Percentiles rank a stretch among this genome's conserved stretches.
phyloP scores from a whole-genome alignment of 164 flowering plant genomes.

The Aristolochia californica region DNA sequence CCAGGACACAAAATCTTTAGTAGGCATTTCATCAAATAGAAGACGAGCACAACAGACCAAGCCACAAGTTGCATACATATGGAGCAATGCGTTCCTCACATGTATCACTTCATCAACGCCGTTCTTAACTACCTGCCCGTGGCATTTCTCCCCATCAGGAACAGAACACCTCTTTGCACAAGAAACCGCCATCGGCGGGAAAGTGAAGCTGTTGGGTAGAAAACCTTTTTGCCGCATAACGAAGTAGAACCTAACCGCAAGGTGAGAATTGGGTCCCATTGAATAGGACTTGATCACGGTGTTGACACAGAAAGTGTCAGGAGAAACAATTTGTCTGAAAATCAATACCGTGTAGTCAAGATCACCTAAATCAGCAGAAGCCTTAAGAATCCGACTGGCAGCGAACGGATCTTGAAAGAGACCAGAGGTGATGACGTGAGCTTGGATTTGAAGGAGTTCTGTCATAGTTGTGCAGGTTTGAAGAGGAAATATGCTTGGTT shows the following conservation, averaged over 20 bases:
- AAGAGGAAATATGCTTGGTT: slow-evolving; percentile 15
- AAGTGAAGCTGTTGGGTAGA: slow-evolving; percentile 43
- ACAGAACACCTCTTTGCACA: slow-evolving; percentile 26
- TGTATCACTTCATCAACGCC: slow-evolving; percentile 38
- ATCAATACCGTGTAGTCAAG: slow-evolving; percentile 28
- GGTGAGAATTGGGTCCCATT: slow-evolving; percentile 16
- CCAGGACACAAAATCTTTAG: slow-evolving; percentile 54
- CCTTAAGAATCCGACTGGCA: slow-evolving; percentile 32
- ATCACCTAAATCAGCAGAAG: slow-evolving; percentile 25
- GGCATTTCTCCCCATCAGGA: slow-evolving; percentile 35
- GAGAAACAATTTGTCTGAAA: slow-evolving; percentile 24
- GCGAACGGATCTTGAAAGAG: slow-evolving; percentile 30
- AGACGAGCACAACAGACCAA: slow-evolving; percentile 23
- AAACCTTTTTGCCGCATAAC: slow-evolving; percentile 35
- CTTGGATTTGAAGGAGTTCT: slow-evolving; percentile 47
- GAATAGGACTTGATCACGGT: slow-evolving; percentile 41
- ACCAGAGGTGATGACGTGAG: slow-evolving; percentile 40
- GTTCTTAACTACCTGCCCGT: slow-evolving; percentile 48
- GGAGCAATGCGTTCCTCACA: slow-evolving; percentile 51
- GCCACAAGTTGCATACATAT: slow-evolving; percentile 47
- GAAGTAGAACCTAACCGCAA: slow-evolving; percentile 36
- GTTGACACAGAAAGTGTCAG: slow-evolving; percentile 40
- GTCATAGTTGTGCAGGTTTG: slow-evolving; percentile 19
- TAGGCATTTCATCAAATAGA: slow-evolving; percentile 41
- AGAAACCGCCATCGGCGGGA: slow-evolving; percentile 34